Evolutionary conservation across 108 stramenopile species (phyloP), one percentile per base, ranked within the genome.

Genomic region (Nitzschia inconspicua): DNA sequence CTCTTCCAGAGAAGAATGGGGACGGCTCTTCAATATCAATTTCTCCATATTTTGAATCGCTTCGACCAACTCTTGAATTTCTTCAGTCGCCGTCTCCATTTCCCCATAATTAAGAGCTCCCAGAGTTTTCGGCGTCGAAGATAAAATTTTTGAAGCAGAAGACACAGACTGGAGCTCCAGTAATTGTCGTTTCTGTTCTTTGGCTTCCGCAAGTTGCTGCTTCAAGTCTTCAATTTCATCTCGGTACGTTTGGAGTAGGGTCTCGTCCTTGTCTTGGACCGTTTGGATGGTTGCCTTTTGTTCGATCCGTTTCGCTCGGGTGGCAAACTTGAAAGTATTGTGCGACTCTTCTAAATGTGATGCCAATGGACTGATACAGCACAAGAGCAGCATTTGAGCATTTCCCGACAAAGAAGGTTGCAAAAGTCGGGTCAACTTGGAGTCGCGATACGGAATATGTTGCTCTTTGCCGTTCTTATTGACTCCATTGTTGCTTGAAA

Each of bases 301-400:
- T 44, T 86, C 74, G 65, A 98, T 92, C 32, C 62, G 73, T 65
- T 95, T 96, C 42, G 97, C 97, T 14, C 95, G 82, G 40, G 74
- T 77, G 4, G 88, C 97, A 65, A 98, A 98, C 54, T 95, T 93
- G 41, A 96, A 73, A 3, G 97, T 98, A 42, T 88, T 88, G 77
- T 95, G 91, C 30, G 87, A 86, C 58, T 98, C 97, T 72, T 87
- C 86, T 26, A 89, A 31, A 63, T 96, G 84, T 34, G 58, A 63
- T 2, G 68, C 70, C 18, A 60, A 40, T 2, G 94, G 95, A 9
- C 86, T 88, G 16, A 90, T 80, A 52, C 85, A 87, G 58, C 93
- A 92, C 8, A 98, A 65, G 40, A 95, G 71, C 18, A 81, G 75
- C 39, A 95, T 91, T 44, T 85, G 85, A 8, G 93, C 90, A 77